Evolutionary conservation across 306 rosid genomes (phyloP).

Genomic region (Datisca glomerata): DNA sequence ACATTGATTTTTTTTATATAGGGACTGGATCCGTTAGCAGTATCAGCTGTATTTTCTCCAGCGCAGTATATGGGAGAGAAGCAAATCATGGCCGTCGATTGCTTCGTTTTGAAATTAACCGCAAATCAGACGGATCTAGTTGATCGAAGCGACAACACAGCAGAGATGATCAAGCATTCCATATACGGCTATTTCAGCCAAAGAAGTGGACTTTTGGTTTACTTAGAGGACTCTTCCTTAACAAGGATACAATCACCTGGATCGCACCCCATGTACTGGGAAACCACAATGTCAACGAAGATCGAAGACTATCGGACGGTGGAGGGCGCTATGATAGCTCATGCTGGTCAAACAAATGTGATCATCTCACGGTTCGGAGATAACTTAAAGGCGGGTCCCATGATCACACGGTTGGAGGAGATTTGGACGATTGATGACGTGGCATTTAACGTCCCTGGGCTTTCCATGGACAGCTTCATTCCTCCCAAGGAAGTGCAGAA

Average conservation of each 20-base stretch:
- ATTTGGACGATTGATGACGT: conserved; percentile 79
- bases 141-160: conserved; percentile 77
- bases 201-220: conserved; percentile 59
- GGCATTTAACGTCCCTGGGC: conserved; percentile 74
- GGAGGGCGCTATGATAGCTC: conserved; percentile 78
- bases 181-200: conserved; percentile 88
- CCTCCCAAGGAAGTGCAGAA: conserved; percentile 65
- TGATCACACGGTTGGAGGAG: conserved; percentile 64
- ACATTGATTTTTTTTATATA: too few species aligned
- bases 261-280: conserved; percentile 74
- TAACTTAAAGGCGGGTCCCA: conserved; percentile 48
- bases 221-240: conserved; percentile 70
- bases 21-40: conserved; percentile 89
- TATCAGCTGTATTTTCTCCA: conserved; percentile 52
- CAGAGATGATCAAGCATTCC: conserved; percentile 86
- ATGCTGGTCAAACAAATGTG: conserved; percentile 55
- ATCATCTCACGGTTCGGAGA: conserved; percentile 74
- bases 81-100: conserved; percentile 46
- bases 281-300: conserved; percentile 75
- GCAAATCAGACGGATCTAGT: conserved; percentile 62
- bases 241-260: conserved; percentile 91
- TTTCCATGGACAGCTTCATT: conserved; percentile 79
- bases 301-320: conserved; percentile 60
- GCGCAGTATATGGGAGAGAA: conserved; percentile 91
- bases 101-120: conserved; percentile 66